Evolutionary conservation across 331 rosid genomes (phyloP), one percentile per base, ranked within the genome.

Genomic region (Malus hybrid): DNA sequence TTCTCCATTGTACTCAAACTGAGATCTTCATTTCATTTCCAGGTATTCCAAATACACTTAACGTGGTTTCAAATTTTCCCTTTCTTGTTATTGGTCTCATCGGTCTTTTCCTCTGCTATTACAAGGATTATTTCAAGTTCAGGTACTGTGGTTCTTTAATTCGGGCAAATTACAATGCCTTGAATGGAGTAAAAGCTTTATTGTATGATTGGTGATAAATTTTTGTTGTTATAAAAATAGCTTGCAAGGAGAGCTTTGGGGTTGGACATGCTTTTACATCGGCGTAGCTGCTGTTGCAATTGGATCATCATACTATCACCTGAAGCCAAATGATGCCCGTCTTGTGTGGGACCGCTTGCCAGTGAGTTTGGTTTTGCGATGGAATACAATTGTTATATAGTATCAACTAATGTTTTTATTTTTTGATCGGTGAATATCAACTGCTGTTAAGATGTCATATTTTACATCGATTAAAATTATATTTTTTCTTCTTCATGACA

Each of bases 341-440:
- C 98, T 93, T 78, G 97, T 93, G 34, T 93, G 98, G 96, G 98
- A 93, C 85, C 84, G 96, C 62, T 83, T 93, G 78, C 98, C 97
- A 0, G 98, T 93, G 85, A 88, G 96, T 88, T 63, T 84, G n/a
- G n/a, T 79, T 22, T 61, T 56, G 5, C 77, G 24, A 31, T 63
- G 71, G 57, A 63, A 62, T 7, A 13, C 29, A 10, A 5, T 5
- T 33, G 18, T 13, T 65, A 42, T 63, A 6, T 65, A 29, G 22
- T 57, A 46, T 70, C 32, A 14, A 55, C 24, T 22, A 12, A 20
- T 56, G 39, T 46, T 27, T 52, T 52, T 10, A 42, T 16, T 52
- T 52, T 52, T 14, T 52, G 59, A 52, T 52, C n/a, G 0, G 9
- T 15, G 34, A 70, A 65, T 57, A 56, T 70, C 32, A 14, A 55